Evolutionary conservation across 139 green algal species (phyloP).

Genomic region (Chlamydomonas sphaeroides): DNA sequence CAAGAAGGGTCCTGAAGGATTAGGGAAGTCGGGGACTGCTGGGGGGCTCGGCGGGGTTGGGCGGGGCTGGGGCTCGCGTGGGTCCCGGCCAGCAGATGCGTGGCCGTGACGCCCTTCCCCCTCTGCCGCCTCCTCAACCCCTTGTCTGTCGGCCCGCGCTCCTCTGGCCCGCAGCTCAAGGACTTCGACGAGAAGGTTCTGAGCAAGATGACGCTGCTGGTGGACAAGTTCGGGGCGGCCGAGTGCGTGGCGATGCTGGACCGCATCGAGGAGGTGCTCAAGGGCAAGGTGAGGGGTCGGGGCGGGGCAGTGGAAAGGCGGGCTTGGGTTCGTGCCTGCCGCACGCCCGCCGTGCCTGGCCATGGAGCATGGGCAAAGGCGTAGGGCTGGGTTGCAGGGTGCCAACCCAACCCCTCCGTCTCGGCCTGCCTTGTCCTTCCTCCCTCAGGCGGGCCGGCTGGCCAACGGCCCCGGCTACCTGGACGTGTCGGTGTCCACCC

Average conservation of each 20-base stretch:
- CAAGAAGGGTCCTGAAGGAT: no score
- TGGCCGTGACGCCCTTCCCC: no score
- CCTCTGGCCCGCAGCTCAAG: conserved; percentile 25
- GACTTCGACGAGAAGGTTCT: conserved; percentile 44
- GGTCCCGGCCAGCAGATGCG: background rate
- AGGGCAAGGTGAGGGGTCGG: conserved; percentile 8
- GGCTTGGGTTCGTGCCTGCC: no score
- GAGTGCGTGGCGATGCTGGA: conserved; percentile 40
- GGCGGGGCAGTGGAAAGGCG: no score
- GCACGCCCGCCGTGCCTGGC: no score
- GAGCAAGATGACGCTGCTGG: conserved; percentile 34
- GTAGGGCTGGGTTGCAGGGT: no score
- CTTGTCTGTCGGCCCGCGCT: background rate
- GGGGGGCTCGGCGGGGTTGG: background rate
- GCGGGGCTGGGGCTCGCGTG: background rate
- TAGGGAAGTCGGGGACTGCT: no score
- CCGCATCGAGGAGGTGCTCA: conserved; percentile 40
- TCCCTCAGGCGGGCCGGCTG: conserved; percentile 25
- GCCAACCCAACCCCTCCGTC: no score
- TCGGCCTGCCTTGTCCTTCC: background rate
- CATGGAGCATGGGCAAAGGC: no score
- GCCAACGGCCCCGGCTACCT: conserved; percentile 41
- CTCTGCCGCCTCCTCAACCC: no score
- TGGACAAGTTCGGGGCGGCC: conserved; percentile 38
- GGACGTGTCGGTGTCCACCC: conserved; percentile 32